Percentiles rank a stretch among this genome's conserved stretches.
Evolutionary conservation across 2,329 filamentous ascomycete species (phyloP).

Genomic region (Sporothrix phasma): DNA sequence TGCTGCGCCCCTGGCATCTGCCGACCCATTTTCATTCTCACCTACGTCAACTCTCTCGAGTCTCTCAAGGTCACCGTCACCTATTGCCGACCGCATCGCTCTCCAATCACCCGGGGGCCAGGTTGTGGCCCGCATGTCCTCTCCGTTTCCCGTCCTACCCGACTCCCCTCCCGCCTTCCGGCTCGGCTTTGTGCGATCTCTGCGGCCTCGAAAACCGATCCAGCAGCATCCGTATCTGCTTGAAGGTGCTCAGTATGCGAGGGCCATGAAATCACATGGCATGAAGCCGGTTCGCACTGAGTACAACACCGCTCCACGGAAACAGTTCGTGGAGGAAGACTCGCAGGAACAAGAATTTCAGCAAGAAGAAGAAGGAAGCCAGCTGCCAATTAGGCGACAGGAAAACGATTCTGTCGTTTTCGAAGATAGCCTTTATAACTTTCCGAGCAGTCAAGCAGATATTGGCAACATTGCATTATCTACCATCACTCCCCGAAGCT

Average conservation of each 20-base stretch:
- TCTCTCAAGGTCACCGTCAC: conserved; percentile 6
- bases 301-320: conserved; percentile 22
- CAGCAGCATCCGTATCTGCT: conserved; percentile 50
- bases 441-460: conserved; percentile 5
- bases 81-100: not conserved
- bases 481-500: conserved; percentile 24
- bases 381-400: conserved; percentile 27
- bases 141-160: conserved; percentile 5
- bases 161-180: conserved; percentile 20
- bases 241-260: conserved; percentile 46
- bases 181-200: conserved; percentile 34
- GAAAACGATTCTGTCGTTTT: not conserved
- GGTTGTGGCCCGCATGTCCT: not conserved
- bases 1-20: not conserved
- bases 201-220: conserved; percentile 51
- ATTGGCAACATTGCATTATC: not conserved
- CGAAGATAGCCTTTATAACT: conserved; percentile 5
- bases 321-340: conserved; percentile 29
- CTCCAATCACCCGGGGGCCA: not conserved
- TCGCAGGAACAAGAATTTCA: conserved; percentile 42
- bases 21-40: conserved; percentile 10
- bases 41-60: conserved; percentile 13
- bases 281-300: conserved; percentile 41
- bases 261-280: conserved; percentile 43
- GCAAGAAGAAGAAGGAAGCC: conserved; percentile 40